Evolutionary conservation across 352 stramenopile species (phyloP).

Genomic region (Globisporangium cylindrosporum): DNA sequence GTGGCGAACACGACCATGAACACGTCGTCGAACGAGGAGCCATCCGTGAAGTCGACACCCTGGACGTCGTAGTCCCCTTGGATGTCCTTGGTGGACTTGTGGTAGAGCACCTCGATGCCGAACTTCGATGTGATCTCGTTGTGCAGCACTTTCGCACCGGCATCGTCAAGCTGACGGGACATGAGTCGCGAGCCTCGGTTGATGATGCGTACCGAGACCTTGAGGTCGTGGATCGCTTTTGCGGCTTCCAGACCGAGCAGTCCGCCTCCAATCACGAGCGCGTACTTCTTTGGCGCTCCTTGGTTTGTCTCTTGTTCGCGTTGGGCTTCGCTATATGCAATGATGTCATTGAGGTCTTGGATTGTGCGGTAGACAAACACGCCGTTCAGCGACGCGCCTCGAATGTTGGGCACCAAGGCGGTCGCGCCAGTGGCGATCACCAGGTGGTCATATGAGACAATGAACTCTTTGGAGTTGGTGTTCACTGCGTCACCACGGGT

Average conservation of each 20-base stretch:
- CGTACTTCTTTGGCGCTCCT: constrained; percentile 26
- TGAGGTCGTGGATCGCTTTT: constrained; percentile 90
- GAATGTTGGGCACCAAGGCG: constrained; percentile 85
- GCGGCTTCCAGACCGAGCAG: constrained; percentile 85
- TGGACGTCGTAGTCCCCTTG: constrained; percentile 52
- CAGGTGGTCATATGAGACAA: constrained; percentile 83
- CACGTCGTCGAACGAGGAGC: constrained; percentile 75
- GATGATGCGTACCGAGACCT: constrained; percentile 85
- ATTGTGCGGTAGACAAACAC: constrained; percentile 95
- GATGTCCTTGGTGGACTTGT: constrained; percentile 75
- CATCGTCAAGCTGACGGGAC: constrained; percentile 91
- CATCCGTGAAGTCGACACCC: constrained; percentile 79
- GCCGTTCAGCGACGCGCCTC: constrained; percentile 72
- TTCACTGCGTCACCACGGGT: constrained; percentile 8
- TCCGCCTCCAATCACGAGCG: constrained; percentile 67
- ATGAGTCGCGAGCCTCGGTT: constrained; percentile 91
- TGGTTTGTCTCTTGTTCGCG: constrained; percentile 18
- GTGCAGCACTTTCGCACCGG: constrained; percentile 86
- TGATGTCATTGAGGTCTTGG: constrained; percentile 88
- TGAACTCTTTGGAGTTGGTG: constrained; percentile 37
- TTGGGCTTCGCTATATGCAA: constrained; percentile 76
- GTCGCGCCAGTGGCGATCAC: constrained; percentile 90
- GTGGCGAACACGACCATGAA: constrained; percentile 91
- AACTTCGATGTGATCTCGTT: constrained; percentile 87
- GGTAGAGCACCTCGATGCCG: constrained; percentile 85